Base-by-base conservation (phyloP, 495 filamentous ascomycete genomes). In the Chaetomium tenue region DNA sequence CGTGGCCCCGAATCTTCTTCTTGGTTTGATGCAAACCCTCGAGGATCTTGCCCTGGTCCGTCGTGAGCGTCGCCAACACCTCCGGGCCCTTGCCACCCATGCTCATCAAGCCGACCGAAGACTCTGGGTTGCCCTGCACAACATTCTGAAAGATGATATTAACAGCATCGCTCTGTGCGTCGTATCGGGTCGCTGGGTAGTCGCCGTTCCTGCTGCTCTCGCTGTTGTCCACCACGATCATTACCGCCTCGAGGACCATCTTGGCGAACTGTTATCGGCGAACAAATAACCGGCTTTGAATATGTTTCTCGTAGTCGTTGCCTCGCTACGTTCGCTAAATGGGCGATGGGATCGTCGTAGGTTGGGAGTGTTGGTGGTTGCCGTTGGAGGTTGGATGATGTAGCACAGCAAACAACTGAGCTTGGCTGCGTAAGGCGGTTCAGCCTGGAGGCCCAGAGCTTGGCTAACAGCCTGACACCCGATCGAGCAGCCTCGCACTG, bases 41-140 rank as follows among this genome's bases (percentile, higher is more conserved):
- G 66, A 97, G 81, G 65, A 99, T 91, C 78, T 95, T 93, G 71
- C 94, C 95, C 70, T 93, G 90, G 74, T 98, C 93, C 52, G 91
- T 90, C 55, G 94, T 98, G 75, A 98, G 83, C 23, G 95, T 99
- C 28, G 94, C 93, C 46, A 98, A 84, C 62, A 98, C 92, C 79
- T 99, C 95, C 48, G 94, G 94, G 15, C 92, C 92, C 71, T 93
- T 93, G 70, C 94, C 94, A 63, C 91, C 94, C 93, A 98, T 97
- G 76, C 91, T 97, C 92, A 99, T 96, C 56, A 99, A 83, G 64
- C 94, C 94, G 60, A 98, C 95, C 25, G 92, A 93, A 15, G 92
- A 97, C 79, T 99, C 94, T 25, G 94, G 90, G 77, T 99, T 96
- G 75, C 86, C 89, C 78, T 91, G 87, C 67, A 93, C 96, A 78